Conservation (phyloP, 768 basidiomycete genomes). For the Leccinellum albellum region DNA sequence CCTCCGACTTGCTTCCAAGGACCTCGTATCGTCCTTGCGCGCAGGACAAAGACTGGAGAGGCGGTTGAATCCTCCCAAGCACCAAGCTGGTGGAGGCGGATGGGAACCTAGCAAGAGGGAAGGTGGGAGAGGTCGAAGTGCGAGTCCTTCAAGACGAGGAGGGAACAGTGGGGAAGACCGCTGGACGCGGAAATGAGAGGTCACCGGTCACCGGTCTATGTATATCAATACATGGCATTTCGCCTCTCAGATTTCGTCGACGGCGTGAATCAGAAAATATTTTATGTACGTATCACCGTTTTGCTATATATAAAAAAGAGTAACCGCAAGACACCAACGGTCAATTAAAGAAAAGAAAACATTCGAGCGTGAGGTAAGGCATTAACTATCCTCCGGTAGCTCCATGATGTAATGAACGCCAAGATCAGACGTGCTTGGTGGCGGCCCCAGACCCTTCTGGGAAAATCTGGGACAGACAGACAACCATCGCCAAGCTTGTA, state of each 20-base stretch:
- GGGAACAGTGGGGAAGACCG: constrained; percentile 71
- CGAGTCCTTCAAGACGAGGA: constrained; percentile 63
- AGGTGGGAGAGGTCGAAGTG: constrained; percentile 64
- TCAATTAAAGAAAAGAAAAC: background rate
- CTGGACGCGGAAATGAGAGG: constrained; percentile 58
- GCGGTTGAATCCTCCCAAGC: constrained; percentile 64
- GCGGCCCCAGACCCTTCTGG: too few relatives aligned
- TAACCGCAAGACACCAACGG: too few relatives aligned
- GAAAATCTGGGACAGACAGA: too few relatives aligned
- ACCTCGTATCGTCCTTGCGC: constrained; percentile 73
- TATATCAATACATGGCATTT: background rate
- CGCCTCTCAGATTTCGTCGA: background rate
- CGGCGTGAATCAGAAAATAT: background rate
- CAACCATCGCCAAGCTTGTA: too few relatives aligned
- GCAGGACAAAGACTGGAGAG: constrained; percentile 84
- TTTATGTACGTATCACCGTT: background rate
- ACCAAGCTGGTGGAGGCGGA: constrained; percentile 65
- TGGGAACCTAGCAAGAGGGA: constrained; percentile 81
- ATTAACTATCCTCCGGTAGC: background rate
- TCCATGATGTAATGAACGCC: background rate
- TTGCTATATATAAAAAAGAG: background rate
- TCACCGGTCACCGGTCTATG: background rate
- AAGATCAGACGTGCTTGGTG: background rate
- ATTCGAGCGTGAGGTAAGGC: background rate
- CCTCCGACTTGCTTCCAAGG: constrained; percentile 80